These are phyloP conservation scores for Russula ochroleuca DNA, from an alignment of 768 basidiomycete species.

Conservation along the genomic window DNA sequence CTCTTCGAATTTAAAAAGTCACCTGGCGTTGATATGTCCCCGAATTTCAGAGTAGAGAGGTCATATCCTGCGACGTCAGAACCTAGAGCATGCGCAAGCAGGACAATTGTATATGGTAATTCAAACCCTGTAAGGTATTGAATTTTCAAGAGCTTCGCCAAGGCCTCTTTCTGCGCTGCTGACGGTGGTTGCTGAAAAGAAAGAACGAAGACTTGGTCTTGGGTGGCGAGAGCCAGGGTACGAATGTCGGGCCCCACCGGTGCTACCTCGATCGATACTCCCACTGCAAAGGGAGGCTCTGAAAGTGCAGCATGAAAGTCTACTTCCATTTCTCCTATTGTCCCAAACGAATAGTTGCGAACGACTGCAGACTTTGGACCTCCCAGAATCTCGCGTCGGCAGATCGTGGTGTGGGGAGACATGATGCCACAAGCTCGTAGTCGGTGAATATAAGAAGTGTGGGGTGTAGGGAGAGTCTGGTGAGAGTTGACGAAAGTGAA, in stretches of 20 bases:
- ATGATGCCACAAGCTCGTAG: not conserved
- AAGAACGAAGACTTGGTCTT: constrained; percentile 7
- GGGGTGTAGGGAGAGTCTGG: not conserved
- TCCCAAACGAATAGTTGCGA: constrained; percentile 2
- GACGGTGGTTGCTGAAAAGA: not conserved
- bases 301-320: constrained; percentile 3
- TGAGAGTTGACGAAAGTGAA: not conserved
- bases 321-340: not conserved
- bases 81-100: constrained; percentile 3
- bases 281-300: not conserved
- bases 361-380: not conserved
- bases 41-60: constrained; percentile 5
- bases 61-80: constrained; percentile 13
- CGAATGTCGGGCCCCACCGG: not conserved
- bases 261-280: constrained; percentile 7
- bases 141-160: constrained; percentile 16
- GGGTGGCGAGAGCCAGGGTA: constrained; percentile 4
- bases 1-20: not conserved
- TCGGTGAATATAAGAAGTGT: not conserved
- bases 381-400: not conserved
- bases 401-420: not conserved
- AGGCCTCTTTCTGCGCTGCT: not conserved
- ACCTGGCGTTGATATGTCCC: not conserved
- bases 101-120: constrained; percentile 2
- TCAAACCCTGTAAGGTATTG: constrained; percentile 22